Base-by-base conservation (phyloP, 768 basidiomycete species). In the Tulasnella sp. region DNA sequence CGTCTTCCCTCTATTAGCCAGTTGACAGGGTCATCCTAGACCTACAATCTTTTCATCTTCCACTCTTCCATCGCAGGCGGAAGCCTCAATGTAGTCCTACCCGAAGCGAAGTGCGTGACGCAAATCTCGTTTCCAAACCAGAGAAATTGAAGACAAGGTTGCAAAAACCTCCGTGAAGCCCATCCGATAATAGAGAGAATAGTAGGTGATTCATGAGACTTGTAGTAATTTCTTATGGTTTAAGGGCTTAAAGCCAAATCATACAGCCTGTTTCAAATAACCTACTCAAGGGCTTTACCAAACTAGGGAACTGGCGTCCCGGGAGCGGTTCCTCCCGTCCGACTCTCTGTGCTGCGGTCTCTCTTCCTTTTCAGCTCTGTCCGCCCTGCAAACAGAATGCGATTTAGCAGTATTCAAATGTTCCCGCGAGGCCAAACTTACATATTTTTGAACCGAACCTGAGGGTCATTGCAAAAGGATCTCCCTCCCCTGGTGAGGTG, bases 81-180 rank as follows among this genome's bases (percentile, higher is more conserved):
- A 48, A 46, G 75, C 14, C 56, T 85, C 81, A 88, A 89, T 8
- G 84, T 89, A 12, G 86, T 90, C 75, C 87, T 90, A 3, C 89
- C 89, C 4, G 89, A 90, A 82, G 88, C n/a, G 85, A 86, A 42
- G 87, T 86, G 42, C 89, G 89, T 74, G 89, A 90, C 75, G 87
- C 89, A 10, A 89, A 90, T 79, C 82, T 86, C 44, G 74, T 90
- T 12, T 84, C 87, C 62, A 86, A 85, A 24, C 83, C 85, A 79
- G 89, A 89, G 83, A 14, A 68, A 34, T 36, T 68, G 62, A 31
- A 68, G 31, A 31, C 31, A 68, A 19, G 31, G 10, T 27, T 34
- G 62, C 36, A 36, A 34, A 68, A 68, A 68, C 31, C 6, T 40
- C 40, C 10, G 6, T 4, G 40, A 4, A 40, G 40, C 40, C 40